Evolutionary conservation across 139 green algal species (phyloP), one percentile per base, ranked within the genome.

Genomic region (Coelastrella sp.): DNA sequence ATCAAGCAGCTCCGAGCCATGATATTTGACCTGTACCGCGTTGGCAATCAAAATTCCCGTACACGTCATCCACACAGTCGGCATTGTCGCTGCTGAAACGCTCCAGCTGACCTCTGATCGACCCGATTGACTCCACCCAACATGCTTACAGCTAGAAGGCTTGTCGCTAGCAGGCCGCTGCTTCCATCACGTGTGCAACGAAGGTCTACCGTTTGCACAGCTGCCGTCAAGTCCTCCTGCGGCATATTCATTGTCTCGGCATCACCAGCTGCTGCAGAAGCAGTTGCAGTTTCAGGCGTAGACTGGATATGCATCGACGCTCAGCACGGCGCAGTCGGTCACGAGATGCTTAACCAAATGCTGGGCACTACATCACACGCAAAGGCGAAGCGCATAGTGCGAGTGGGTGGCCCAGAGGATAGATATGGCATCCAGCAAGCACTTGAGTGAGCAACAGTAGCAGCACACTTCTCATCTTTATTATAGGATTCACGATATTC

Each of bases 231-330:
- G 8, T 6, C 81, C 7, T 74, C 58, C 3, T 86, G 58, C 63
- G 81, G 81, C 10, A 86, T 86, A 7, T 74, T 86, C 22, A 22
- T 86, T 8, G 63, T 74, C 14, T 74, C 58, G 7, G 81, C 81
- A 59, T 92, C 70, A 74, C 85, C 90, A 10, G 61, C 79, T n/a
- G 22, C 87, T 19, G 90, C 86, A 17, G 90, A 93, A 68, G 86
- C 80, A 24, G 27, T 93, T 24, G 76, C 81, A 7, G 72, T 83
- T 19, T 87, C 80, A 14, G 90, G 90, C 8, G 60, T 89, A 1
- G 90, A 93, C 81, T 93, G 85, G 85, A 24, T 93, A 0, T 91
- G 85, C 81, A 35, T 93, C 6, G 90, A 93, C 24, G 84, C 73
- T 11, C 90, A 93, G 81, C 90, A 93, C 56, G 86, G 90, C 8